Percentiles rank a stretch among this genome's conserved stretches.
phyloP scores from a whole-genome alignment of 2,329 filamentous ascomycete species.

The Calonectria pseudoreteaudii region DNA sequence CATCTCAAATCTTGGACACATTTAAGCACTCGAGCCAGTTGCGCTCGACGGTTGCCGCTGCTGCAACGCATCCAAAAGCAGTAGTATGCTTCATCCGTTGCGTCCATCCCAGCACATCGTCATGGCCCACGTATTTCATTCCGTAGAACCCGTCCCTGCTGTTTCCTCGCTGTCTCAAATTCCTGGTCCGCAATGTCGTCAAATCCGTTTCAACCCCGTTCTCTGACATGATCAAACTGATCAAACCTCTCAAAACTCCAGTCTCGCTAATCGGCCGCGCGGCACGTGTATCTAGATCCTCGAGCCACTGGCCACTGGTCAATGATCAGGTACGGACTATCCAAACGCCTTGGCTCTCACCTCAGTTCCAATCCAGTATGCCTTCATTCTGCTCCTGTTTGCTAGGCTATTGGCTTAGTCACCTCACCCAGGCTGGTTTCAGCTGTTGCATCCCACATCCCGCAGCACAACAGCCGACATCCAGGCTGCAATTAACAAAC shows the following conservation, averaged over 20 bases:
- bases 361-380: background rate
- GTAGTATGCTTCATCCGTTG: background rate
- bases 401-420: background rate
- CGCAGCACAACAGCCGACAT: background rate
- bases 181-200: background rate
- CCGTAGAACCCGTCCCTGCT: background rate
- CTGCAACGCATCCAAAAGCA: background rate
- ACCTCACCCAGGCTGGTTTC: constrained; percentile 10
- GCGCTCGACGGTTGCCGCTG: background rate
- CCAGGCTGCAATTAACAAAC: background rate
- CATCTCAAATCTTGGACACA: background rate
- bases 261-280: constrained; percentile 22
- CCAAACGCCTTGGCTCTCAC: background rate
- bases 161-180: constrained; percentile 8
- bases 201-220: constrained; percentile 20
- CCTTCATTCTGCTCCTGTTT: background rate
- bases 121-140: background rate
- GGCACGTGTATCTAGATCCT: constrained; percentile 11
- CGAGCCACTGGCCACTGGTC: background rate
- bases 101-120: background rate
- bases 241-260: background rate
- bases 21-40: background rate
- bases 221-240: constrained; percentile 1
- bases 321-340: background rate
- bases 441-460: background rate